Conservation (phyloP, 257 asterid species). For the Rauvolfia tetraphylla region DNA sequence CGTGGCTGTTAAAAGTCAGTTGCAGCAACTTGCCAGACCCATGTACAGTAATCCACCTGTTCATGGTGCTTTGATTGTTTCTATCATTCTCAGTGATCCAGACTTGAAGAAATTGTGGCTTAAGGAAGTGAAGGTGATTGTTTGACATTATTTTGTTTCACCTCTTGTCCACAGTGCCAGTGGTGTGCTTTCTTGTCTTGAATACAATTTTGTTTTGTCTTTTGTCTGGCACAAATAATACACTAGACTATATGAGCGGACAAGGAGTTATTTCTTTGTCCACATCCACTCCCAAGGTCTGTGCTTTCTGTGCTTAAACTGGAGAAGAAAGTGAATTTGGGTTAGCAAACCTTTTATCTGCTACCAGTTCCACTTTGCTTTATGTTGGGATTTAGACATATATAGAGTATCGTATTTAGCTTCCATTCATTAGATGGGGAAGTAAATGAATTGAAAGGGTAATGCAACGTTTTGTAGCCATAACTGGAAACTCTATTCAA, state of each 20-base stretch:
- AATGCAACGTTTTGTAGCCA: too few relatives aligned
- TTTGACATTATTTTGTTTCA: not conserved
- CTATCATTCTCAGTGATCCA: slow-evolving; percentile 81
- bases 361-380: too few relatives aligned
- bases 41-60: slow-evolving; percentile 99
- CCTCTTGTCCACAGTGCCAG: not conserved
- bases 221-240: not conserved
- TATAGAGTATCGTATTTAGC: too few relatives aligned
- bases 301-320: not conserved
- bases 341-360: not conserved
- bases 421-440: too few relatives aligned
- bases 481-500: too few relatives aligned
- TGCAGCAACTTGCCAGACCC: slow-evolving; percentile 97
- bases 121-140: slow-evolving; percentile 85
- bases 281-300: not conserved
- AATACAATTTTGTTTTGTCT: not conserved
- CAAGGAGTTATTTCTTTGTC: not conserved
- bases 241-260: not conserved
- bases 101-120: slow-evolving; percentile 81
- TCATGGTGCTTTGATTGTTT: slow-evolving; percentile 84
- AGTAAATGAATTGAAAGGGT: too few relatives aligned
- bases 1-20: slow-evolving; percentile 89
- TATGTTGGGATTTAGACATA: too few relatives aligned
- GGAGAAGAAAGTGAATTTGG: not conserved
- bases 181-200: not conserved